A percentile compares a stretch with the other conserved stretches of the same genome.
phyloP scores from a whole-genome alignment of 306 rosid species.

The Fagus crenata region DNA sequence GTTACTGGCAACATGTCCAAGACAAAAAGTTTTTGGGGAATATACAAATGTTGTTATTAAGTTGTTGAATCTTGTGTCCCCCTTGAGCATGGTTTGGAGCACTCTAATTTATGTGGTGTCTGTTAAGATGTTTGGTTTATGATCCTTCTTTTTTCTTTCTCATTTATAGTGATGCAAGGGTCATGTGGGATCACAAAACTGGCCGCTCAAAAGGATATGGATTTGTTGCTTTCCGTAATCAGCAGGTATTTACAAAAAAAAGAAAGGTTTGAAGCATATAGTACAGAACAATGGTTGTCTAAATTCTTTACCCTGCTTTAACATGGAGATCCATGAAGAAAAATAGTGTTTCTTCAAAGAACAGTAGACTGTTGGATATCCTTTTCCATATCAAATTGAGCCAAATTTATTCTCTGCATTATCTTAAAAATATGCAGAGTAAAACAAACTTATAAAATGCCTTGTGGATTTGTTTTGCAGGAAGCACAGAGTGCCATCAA shows the following conservation, averaged over 20 bases:
- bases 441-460: constrained; percentile 22
- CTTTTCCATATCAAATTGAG: constrained; percentile 12
- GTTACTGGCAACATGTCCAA: constrained; percentile 28
- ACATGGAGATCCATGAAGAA: background rate
- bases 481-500: constrained; percentile 64
- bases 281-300: background rate
- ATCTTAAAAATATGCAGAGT: constrained; percentile 9
- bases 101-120: background rate
- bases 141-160: constrained; percentile 31
- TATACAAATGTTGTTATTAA: background rate
- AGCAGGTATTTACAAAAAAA: constrained; percentile 43
- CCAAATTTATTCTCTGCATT: constrained; percentile 5
- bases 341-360: constrained; percentile 3
- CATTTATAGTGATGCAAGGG: constrained; percentile 60
- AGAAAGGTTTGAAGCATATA: background rate
- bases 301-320: background rate
- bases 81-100: constrained; percentile 1
- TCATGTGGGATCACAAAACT: constrained; percentile 75
- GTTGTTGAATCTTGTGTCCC: background rate
- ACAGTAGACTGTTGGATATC: background rate
- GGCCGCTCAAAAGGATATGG: constrained; percentile 69
- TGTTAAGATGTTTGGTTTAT: constrained; percentile 30
- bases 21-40: constrained; percentile 36
- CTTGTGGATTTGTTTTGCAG: constrained; percentile 44
- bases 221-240: constrained; percentile 63